phyloP scores from a whole-genome alignment of 345 rosid genomes.

The Salix koriyanagi region DNA sequence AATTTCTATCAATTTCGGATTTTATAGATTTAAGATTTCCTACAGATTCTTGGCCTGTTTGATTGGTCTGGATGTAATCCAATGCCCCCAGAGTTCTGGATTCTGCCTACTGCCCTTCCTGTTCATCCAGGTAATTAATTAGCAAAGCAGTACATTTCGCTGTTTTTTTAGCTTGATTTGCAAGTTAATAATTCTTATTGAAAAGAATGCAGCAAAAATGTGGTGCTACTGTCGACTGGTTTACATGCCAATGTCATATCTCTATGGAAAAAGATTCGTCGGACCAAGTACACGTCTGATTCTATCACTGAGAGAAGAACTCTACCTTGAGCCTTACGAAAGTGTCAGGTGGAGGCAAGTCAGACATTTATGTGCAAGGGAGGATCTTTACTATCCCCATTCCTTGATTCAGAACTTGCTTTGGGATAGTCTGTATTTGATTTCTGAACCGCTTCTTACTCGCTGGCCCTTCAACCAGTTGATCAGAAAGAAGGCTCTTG shows the following conservation, averaged over 20 bases:
- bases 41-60: constrained; percentile 14
- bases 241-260: constrained; percentile 24
- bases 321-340: constrained; percentile 5
- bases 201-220: constrained; percentile 17
- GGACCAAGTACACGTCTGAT: constrained; percentile 15
- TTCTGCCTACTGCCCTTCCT: constrained; percentile 13
- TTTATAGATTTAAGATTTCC: too few species aligned
- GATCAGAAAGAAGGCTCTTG: constrained; percentile 18
- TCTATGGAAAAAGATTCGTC: constrained; percentile 23
- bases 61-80: constrained; percentile 26
- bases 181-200: neutral
- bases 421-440: constrained; percentile 22
- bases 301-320: constrained; percentile 15
- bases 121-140: constrained; percentile 5
- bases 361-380: constrained; percentile 23
- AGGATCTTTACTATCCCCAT: constrained; percentile 27
- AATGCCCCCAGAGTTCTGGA: constrained; percentile 21
- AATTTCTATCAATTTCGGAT: too few species aligned
- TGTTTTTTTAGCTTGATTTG: neutral
- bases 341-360: constrained; percentile 2
- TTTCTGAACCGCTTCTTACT: constrained; percentile 25
- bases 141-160: neutral
- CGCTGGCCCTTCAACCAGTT: constrained; percentile 33
- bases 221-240: constrained; percentile 23
- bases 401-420: constrained; percentile 22